Base-by-base conservation (phyloP, 495 filamentous ascomycete genomes). In the Hypoxylon rickii region DNA sequence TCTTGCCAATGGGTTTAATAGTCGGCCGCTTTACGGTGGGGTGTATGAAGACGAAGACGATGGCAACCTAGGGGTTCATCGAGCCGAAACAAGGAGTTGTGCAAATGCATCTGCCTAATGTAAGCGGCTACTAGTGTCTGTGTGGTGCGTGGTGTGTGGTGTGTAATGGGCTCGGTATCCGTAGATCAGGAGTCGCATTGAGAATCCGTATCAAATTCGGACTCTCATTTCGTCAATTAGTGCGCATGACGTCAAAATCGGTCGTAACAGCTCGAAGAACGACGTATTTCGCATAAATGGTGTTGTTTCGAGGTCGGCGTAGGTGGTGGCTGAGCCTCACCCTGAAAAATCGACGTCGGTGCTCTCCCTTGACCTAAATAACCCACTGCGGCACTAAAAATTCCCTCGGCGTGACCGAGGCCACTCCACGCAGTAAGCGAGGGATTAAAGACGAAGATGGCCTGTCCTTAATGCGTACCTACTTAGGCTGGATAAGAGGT, bases 321-420 rank as follows among this genome's bases (percentile, higher is more conserved):
- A 20, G 58, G 44, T 10, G 32, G 59, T 63, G 59, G 59, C 59
- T 63, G 59, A 63, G 59, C 49, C 44, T 53, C 22, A 58, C 43
- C 49, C 53, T 54, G 53, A 57, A 58, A 40, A 54, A 10, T 39
- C 43, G 44, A 57, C 58, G 49, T 37, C 37, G 46, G 37, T 48
- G 48, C 24, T 55, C 21, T 52, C 32, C 43, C 51, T 17, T 46
- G 42, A 61, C 42, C 5, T 47, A 36, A 55, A 56, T 24, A 42
- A 38, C 34, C 34, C 58, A 52, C 43, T 41, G 58, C 48, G 24
- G 26, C 53, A 57, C 59, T 58, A 58, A 58, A 18, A 45, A 49
- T 41, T 41, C 59, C 48, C 44, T 55, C 59, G 59, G 59, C 38
- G 29, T 49, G 38, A 33, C 59, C 59, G 59, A 63, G 58, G 49